Conservation (phyloP, 345 rosid species). For the Populus alba region DNA sequence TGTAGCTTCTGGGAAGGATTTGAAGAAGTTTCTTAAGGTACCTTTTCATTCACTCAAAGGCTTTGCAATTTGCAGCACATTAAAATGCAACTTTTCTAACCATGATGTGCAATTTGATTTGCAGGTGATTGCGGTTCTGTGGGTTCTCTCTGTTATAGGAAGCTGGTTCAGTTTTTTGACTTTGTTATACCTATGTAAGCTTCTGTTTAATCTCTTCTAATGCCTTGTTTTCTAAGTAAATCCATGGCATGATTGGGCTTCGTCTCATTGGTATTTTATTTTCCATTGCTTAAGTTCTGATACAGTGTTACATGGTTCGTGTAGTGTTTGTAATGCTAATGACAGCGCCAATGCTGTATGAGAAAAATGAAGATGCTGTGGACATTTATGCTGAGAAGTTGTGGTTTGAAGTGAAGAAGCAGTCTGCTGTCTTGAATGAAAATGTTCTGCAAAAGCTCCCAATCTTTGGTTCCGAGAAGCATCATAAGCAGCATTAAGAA, state of each 20-base stretch:
- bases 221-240: too few species aligned
- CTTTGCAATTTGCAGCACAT: neutral
- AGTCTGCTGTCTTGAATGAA: conserved; percentile 37
- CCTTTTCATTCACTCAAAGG: neutral
- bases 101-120: neutral
- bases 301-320: neutral
- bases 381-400: conserved; percentile 40
- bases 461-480: conserved; percentile 9
- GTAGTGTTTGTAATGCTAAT: conserved; percentile 36
- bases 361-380: conserved; percentile 38
- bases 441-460: conserved; percentile 33
- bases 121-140: conserved; percentile 35
- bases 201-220: neutral
- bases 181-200: conserved; percentile 34
- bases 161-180: conserved; percentile 42
- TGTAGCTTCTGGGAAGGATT: conserved; percentile 26
- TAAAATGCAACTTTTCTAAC: neutral
- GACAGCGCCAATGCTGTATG: conserved; percentile 39
- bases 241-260: too few species aligned
- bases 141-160: conserved; percentile 39
- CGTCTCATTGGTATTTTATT: too few species aligned
- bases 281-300: neutral
- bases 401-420: conserved; percentile 33
- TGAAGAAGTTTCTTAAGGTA: conserved; percentile 23
- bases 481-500: conserved; percentile 25